Evolutionary conservation across 2,329 filamentous ascomycete genomes (phyloP), one percentile per base, ranked within the genome.

Genomic region (Penicillium paneum): DNA sequence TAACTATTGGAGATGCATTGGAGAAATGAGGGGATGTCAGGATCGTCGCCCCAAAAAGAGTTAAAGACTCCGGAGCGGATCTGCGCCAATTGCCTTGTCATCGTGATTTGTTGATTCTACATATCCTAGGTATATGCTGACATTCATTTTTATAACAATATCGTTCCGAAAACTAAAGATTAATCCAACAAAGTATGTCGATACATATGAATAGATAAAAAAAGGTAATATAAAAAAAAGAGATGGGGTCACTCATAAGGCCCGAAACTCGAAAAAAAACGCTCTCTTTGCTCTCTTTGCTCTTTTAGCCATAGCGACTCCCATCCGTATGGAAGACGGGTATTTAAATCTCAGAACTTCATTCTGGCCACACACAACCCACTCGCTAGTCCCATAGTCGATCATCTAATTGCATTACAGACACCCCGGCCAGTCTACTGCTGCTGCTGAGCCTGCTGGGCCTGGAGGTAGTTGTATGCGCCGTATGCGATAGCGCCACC

Each of bases 391-490:
- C 28, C 40, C 28, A 31, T 5, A 21, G 17, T 5, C 7, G 21
- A 10, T 42, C 47, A 26, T 50, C 38, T 43, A 50, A 50, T 43
- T 50, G 38, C 24, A 35, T 24, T 34, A 19, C 11, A 15, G 17
- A 43, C 12, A 29, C 11, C 28, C 3, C 21, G n/a, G 5, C 42
- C 4, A 19, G 28, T 21, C 42, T 46, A 46, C 55, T 69, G 65
- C 60, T 69, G 61, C 54, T 64, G 41, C 52, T 64, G 41, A 53
- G 62, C 53, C 60, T 67, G 61, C 56, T 67, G 62, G 42, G 66
- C 60, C 79, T 93, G 86, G 66, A 95, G 74, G 80, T 94, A 96
- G 76, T 92, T 87, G 82, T 93, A 97, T 67, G 83, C 89, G 66
- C 83, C 83, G 78, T 90, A 97, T 60, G 90, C 91, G 59, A 85